phyloP scores from a whole-genome alignment of 441 rosid species.

The Gossypium gossypioides region DNA sequence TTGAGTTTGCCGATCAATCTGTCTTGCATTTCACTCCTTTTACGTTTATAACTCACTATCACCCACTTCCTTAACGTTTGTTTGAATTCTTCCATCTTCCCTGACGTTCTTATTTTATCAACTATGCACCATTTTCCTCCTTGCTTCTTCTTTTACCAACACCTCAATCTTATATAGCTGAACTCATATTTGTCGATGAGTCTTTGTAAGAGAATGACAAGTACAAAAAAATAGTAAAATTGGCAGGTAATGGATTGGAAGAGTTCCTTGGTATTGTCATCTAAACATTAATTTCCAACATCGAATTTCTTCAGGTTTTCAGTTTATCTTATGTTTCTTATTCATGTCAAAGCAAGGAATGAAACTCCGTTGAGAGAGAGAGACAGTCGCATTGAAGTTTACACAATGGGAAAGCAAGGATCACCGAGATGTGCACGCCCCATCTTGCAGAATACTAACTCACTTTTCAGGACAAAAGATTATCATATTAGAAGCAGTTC shows the following conservation, averaged over 20 bases:
- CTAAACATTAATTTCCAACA: neutral
- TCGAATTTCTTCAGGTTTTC: neutral
- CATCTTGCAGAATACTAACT: conserved; percentile 18
- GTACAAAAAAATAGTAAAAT: neutral
- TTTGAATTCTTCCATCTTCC: conserved; percentile 33
- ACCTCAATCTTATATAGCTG: conserved; percentile 19
- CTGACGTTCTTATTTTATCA: conserved; percentile 21
- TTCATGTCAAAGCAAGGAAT: neutral
- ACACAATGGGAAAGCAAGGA: conserved; percentile 46
- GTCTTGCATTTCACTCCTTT: conserved; percentile 54
- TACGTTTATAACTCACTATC: conserved; percentile 18
- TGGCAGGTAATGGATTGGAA: neutral
- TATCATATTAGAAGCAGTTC: conserved; percentile 23
- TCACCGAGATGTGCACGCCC: conserved; percentile 4
- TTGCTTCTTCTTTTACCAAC: conserved; percentile 15
- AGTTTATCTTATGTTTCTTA: neutral
- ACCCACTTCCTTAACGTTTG: conserved; percentile 47
- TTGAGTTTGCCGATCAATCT: conserved; percentile 16
- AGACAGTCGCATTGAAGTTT: neutral
- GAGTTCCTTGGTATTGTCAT: neutral
- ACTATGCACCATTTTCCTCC: neutral
- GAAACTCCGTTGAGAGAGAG: conserved; percentile 6
- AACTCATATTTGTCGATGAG: conserved; percentile 27
- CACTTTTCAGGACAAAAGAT: conserved; percentile 23
- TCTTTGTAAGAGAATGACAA: conserved; percentile 22